Evolutionary conservation across 2,329 filamentous ascomycete species (phyloP), one percentile per base, ranked within the genome.

Genomic region (Hypoxylon sp.): DNA sequence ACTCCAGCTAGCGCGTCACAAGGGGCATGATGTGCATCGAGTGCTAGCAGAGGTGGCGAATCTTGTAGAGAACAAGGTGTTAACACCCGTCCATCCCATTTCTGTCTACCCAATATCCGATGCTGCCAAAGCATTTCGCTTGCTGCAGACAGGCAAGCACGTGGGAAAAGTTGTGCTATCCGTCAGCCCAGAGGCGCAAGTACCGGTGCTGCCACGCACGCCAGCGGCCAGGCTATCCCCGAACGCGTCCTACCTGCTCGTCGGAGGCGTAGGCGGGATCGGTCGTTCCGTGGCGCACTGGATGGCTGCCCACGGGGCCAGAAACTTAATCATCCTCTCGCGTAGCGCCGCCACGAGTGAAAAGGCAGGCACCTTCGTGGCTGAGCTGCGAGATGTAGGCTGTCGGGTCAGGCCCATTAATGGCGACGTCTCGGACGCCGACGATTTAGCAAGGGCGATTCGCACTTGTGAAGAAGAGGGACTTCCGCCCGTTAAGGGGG

Each of bases 131-230:
- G 78, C 79, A 1, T 78, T 83, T 62, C 72, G 78, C 2, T 73
- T 76, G 3, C 77, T 82, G 75, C 78, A 80, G 57, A 71, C 68
- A 4, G 79, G 80, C 0, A 69, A 73, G 0, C 80, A 81, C 49
- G 75, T 78, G 1, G 81, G 80, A 0, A 83, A 81, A 44, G 73
- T 81, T 6, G 73, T 80, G 2, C 40, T 73, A 12, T 57, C 58
- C 20, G 54, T 62, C 9, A n/a, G 16, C 4, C 16, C 28, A 2
- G 33, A 49, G 0, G 61, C 70, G 8, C 22, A 57, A 3, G 26
- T 20, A 7, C 20, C 20, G 16, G 26, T 49, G 30, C n/a, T 33
- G 7, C 26, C 28, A 28, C 46, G 28, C 44, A 28, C 26, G 14
- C 38, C 32, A 1, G 20, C 11, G 8, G 33, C 50, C 22, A 16